These are phyloP conservation scores for Aureobasidium sp. DNA, from an alignment of 2,329 filamentous ascomycete genomes.

Conservation along the genomic window DNA sequence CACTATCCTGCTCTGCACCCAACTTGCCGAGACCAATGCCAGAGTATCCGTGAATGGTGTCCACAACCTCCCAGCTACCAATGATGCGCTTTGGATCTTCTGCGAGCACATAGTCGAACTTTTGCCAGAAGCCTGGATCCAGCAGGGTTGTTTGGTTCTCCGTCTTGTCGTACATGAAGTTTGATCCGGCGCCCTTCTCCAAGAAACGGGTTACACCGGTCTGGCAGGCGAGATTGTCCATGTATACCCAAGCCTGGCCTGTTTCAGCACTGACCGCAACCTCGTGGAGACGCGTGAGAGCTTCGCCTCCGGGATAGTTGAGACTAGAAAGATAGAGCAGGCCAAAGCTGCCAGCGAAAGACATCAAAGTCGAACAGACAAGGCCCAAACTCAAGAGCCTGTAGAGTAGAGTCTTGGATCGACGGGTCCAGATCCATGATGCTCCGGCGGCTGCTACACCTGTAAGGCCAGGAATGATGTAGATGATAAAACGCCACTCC, in stretches of 20 bases:
- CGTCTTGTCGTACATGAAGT: slow-evolving; percentile 56
- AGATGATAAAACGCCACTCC: slow-evolving; percentile 91
- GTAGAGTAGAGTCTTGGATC: slow-evolving; percentile 55
- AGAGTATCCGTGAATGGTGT: slow-evolving; percentile 45
- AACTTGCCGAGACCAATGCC: slow-evolving; percentile 32
- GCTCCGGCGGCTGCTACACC: slow-evolving; percentile 69
- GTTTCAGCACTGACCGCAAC: slow-evolving; percentile 14
- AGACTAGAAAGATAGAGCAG: slow-evolving; percentile 75
- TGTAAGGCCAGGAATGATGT: slow-evolving; percentile 74
- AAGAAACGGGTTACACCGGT: slow-evolving; percentile 57
- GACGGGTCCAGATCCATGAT: slow-evolving; percentile 54
- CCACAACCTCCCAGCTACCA: slow-evolving; percentile 46
- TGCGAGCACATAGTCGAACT: slow-evolving; percentile 52
- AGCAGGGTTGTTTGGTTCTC: slow-evolving; percentile 42
- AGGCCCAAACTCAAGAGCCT: slow-evolving; percentile 49
- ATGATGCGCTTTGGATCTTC: slow-evolving; percentile 45
- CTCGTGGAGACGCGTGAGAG: slow-evolving; percentile 47
- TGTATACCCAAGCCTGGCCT: slow-evolving; percentile 37
- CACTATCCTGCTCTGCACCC: background rate
- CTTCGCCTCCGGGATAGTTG: slow-evolving; percentile 89
- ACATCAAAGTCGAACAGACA: slow-evolving; percentile 52
- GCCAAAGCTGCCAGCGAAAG: slow-evolving; percentile 54
- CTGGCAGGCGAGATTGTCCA: slow-evolving; percentile 57
- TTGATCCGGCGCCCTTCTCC: slow-evolving; percentile 31
- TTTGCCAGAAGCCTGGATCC: slow-evolving; percentile 48